Conservation (phyloP, 1,284 basidiomycete genomes). For the Exobasidium cylindrosporum region DNA sequence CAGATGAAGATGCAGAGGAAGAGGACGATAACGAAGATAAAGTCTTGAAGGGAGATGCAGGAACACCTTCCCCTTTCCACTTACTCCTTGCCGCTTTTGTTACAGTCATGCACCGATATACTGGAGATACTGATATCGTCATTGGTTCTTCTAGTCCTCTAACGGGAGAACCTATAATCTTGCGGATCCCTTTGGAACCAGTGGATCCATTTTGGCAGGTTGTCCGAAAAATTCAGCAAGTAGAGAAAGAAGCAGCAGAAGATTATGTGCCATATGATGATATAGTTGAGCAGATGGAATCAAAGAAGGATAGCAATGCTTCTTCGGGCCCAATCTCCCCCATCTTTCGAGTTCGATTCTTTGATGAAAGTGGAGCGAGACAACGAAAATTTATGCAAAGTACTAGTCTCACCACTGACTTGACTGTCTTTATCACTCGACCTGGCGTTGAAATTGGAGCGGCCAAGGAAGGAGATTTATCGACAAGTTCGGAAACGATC, state of each 20-base stretch:
- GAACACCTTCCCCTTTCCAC: conserved; percentile 76
- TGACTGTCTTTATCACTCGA: conserved; percentile 68
- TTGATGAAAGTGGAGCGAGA: conserved; percentile 77
- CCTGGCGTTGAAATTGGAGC: conserved; percentile 29
- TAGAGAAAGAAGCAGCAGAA: conserved; percentile 77
- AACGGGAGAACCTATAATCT: conserved; percentile 75
- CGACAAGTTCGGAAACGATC: conserved; percentile 7
- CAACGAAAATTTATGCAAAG: conserved; percentile 55
- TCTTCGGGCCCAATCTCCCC: conserved; percentile 34
- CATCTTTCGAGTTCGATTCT: conserved; percentile 93
- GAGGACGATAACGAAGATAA: conserved; percentile 25
- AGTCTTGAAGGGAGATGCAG: neutral
- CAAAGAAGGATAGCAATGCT: conserved; percentile 23
- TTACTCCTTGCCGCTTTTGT: conserved; percentile 86
- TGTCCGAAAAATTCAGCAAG: conserved; percentile 77
- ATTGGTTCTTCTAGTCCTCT: conserved; percentile 77
- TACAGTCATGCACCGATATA: conserved; percentile 88
- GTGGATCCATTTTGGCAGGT: conserved; percentile 88
- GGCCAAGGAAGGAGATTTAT: conserved; percentile 12
- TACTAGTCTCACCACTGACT: conserved; percentile 76
- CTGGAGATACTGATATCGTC: conserved; percentile 89
- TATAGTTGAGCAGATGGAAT: conserved; percentile 63
- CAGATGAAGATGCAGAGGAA: conserved; percentile 30
- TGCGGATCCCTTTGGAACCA: conserved; percentile 80
- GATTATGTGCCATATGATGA: conserved; percentile 81